These are phyloP conservation scores for Tolypocladium inflatum DNA, from an alignment of 2,329 filamentous ascomycete species.

Conservation along the genomic window DNA sequence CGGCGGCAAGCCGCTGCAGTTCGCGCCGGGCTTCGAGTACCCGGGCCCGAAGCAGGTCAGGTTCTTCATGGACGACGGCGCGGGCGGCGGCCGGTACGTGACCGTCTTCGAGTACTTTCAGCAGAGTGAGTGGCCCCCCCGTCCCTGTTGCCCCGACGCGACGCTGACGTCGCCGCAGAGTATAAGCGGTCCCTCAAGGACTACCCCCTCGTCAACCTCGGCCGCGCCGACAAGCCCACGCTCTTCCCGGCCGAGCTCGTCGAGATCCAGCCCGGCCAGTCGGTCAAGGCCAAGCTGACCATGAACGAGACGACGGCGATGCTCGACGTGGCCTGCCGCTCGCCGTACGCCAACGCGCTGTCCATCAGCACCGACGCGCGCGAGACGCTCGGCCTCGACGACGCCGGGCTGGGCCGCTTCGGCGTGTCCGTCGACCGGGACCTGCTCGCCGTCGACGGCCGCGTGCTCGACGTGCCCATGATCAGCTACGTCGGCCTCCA, in stretches of 20 bases:
- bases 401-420: conserved; percentile 41
- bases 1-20: conserved; percentile 11
- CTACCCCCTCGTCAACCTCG: conserved; percentile 58
- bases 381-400: conserved; percentile 46
- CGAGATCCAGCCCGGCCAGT: conserved; percentile 53
- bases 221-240: conserved; percentile 42
- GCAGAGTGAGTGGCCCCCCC: conserved; percentile 24
- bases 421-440: conserved; percentile 50
- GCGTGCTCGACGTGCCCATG: conserved; percentile 52
- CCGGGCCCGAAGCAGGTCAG: conserved; percentile 21
- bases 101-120: conserved; percentile 35
- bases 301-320: conserved; percentile 55
- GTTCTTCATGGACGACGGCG: conserved; percentile 19
- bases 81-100: conserved; percentile 15
- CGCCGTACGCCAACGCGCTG: conserved; percentile 54
- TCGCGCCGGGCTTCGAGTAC: conserved; percentile 15
- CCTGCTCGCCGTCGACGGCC: conserved; percentile 63
- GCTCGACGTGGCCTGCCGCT: conserved; percentile 63
- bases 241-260: conserved; percentile 62
- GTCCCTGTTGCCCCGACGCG: too few species aligned
- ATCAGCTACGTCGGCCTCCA: conserved; percentile 44
- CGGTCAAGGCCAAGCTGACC: conserved; percentile 48
- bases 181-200: conserved; percentile 25
- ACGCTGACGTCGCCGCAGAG: conserved; percentile 11
- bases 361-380: conserved; percentile 54